Evolutionary conservation across 129 eudicot species (phyloP), one percentile per base, ranked within the genome.

Genomic region (Lonicera japonica): DNA sequence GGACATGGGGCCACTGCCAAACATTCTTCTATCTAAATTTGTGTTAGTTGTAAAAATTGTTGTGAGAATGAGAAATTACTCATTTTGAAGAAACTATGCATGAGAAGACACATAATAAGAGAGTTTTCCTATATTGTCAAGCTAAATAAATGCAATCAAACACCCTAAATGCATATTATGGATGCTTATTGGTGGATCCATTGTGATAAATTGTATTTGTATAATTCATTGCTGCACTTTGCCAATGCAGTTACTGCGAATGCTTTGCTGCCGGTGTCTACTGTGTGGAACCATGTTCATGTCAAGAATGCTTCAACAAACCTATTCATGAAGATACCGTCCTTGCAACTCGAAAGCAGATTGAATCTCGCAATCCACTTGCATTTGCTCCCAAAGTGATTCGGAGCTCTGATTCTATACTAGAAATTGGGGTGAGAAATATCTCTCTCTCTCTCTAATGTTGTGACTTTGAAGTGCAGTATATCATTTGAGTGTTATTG

Each of bases 331-430:
- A 85, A 70, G 96, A 85, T 59, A 88, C 89, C 12, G 99, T 88
- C 60, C 95, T 87, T 76, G 89, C 86, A 66, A 88, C 96, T 54
- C 91, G 99, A 79, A 92, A 88, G 76, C 95, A 85, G 83, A 92
- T 92, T 60, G 96, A 87, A 74, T 88, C 96, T 19, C 84, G 99
- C 68, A 92, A 92, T 51, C 96, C 99, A 11, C 96, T 92, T 79
- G 99, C 99, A 38, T 92, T 92, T 85, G 99, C 96, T 70, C 99
- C 99, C 53, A 92, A 92, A 88, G 99, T 92, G 62, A 92, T 92
- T 13, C 73, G 95, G 58, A 79, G 79, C 41, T 63, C 96, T 0
- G 95, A 92, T 70, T 71, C 88, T 17, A 20, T 68, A 24, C 70
- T 83, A 65, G 99, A 84, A 77, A 67, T 70, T 58, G 56, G 78